A percentile compares a stretch with the other conserved stretches of the same genome.
Conservation (phyloP, 2,329 filamentous ascomycete species). For the Ceratocystiopsis sp. region DNA sequence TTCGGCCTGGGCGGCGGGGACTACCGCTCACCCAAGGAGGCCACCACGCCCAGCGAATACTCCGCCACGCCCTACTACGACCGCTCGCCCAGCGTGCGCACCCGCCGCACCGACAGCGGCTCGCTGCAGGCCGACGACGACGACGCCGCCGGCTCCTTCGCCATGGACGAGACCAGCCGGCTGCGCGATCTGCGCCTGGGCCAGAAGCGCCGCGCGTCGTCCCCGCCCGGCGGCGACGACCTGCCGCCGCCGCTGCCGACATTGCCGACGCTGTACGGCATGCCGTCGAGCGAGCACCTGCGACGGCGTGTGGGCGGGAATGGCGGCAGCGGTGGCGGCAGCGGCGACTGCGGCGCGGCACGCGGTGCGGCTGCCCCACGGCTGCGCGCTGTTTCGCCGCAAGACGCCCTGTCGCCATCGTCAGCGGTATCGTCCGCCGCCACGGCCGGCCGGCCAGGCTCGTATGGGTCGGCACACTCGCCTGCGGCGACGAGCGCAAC, state of each 20-base stretch:
- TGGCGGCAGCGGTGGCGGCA: conserved; percentile 19
- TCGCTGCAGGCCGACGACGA: conserved; percentile 28
- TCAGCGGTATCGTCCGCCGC: too few relatives aligned
- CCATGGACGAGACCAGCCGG: conserved; percentile 27
- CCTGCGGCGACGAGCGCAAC: too few relatives aligned
- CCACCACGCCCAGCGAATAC: conserved; percentile 10
- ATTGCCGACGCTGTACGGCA: conserved; percentile 13
- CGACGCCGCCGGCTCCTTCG: conserved; percentile 20
- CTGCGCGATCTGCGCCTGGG: conserved; percentile 28
- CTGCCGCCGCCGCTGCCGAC: conserved; percentile 8
- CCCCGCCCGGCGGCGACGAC: conserved; percentile 33
- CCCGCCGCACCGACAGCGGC: conserved; percentile 31
- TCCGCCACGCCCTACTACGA: conserved; percentile 24
- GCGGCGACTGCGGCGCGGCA: too few relatives aligned
- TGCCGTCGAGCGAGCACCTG: conserved; percentile 25
- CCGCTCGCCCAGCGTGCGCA: conserved; percentile 27
- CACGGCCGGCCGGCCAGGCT: too few relatives aligned
- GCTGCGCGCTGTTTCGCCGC: too few relatives aligned
- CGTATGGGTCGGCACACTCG: too few relatives aligned
- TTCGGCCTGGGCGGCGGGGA: conserved; percentile 20
- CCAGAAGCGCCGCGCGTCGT: conserved; percentile 39
- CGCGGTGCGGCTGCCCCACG: too few relatives aligned
- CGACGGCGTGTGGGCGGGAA: conserved; percentile 31
- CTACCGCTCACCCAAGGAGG: conserved; percentile 22
- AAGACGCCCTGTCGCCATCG: too few relatives aligned